Conservation (phyloP, 1,284 basidiomycete species). For the Ganoderma multipileum region DNA sequence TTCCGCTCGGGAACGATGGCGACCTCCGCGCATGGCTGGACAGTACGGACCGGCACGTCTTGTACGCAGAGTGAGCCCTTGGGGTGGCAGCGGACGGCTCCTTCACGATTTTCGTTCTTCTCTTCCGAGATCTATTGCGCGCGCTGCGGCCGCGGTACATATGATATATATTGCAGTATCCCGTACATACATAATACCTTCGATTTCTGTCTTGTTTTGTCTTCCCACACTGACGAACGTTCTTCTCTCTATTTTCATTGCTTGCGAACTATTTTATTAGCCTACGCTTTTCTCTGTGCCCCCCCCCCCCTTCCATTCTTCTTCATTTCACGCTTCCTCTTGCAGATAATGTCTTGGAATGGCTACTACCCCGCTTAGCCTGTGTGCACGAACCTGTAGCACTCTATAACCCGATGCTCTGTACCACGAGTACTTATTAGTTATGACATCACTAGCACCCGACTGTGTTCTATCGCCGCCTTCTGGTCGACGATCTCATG, state of each 20-base stretch:
- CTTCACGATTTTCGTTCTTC: background rate
- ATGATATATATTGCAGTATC: conserved; percentile 17
- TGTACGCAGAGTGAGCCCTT: conserved; percentile 77
- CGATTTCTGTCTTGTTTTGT: conserved; percentile 21
- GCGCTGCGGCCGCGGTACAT: conserved; percentile 16
- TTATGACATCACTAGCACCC: conserved; percentile 19
- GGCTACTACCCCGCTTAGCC: conserved; percentile 20
- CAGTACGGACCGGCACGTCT: conserved; percentile 84
- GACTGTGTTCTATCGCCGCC: background rate
- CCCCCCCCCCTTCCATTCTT: conserved; percentile 22
- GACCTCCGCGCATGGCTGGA: conserved; percentile 85
- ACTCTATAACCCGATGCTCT: conserved; percentile 26
- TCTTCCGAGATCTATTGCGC: conserved; percentile 9
- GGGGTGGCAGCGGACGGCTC: background rate
- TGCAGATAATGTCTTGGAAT: conserved; percentile 15
- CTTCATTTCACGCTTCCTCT: conserved; percentile 13
- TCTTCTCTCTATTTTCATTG: conserved; percentile 19
- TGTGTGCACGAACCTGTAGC: conserved; percentile 29
- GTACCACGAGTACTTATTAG: conserved; percentile 12
- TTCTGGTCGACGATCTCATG: background rate
- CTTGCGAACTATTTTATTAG: conserved; percentile 38
- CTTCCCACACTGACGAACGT: conserved; percentile 11
- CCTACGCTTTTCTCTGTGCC: conserved; percentile 31
- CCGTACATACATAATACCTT: conserved; percentile 28
- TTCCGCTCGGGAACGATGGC: conserved; percentile 73